Conservation (phyloP, 805 yeast species). For the Zygosaccharomyces bisporus region DNA sequence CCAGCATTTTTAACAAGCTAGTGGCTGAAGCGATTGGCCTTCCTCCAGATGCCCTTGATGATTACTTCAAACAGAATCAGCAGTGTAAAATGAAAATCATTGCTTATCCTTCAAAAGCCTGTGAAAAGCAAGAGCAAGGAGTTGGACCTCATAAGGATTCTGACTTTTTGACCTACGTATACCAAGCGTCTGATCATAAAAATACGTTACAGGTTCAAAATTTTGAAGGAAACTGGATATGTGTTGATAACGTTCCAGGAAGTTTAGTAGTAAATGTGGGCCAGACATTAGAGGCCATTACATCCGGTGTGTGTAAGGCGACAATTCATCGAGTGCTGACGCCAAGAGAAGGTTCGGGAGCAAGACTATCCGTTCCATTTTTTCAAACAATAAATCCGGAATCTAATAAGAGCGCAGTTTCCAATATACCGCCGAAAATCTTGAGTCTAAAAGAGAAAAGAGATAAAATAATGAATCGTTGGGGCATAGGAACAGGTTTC, state of each 20-base stretch:
- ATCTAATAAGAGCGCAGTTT: conserved; percentile 11
- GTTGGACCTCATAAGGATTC: conserved; percentile 68
- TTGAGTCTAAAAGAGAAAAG: conserved; percentile 16
- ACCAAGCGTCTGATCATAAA: conserved; percentile 49
- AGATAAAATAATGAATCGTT: conserved; percentile 16
- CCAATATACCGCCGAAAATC: conserved; percentile 15
- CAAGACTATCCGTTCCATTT: conserved; percentile 25
- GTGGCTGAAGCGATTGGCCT: conserved; percentile 57
- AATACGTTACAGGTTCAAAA: conserved; percentile 56
- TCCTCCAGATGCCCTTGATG: conserved; percentile 42
- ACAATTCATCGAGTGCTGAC: conserved; percentile 53
- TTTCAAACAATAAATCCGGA: conserved; percentile 22
- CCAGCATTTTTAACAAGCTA: conserved; percentile 42
- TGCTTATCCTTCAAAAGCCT: conserved; percentile 45
- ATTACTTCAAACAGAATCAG: conserved; percentile 50
- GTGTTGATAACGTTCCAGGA: conserved; percentile 47
- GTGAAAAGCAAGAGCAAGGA: conserved; percentile 43
- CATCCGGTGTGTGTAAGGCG: conserved; percentile 56
- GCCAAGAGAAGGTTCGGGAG: conserved; percentile 37
- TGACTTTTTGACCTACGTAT: conserved; percentile 56
- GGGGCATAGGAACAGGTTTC: conserved; percentile 22
- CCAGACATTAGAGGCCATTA: conserved; percentile 57
- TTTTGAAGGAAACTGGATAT: conserved; percentile 53
- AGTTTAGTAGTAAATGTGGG: conserved; percentile 57
- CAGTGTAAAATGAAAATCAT: conserved; percentile 52